Conservation (phyloP, 2,329 filamentous ascomycete genomes). For the Didymosphaeria variabile region DNA sequence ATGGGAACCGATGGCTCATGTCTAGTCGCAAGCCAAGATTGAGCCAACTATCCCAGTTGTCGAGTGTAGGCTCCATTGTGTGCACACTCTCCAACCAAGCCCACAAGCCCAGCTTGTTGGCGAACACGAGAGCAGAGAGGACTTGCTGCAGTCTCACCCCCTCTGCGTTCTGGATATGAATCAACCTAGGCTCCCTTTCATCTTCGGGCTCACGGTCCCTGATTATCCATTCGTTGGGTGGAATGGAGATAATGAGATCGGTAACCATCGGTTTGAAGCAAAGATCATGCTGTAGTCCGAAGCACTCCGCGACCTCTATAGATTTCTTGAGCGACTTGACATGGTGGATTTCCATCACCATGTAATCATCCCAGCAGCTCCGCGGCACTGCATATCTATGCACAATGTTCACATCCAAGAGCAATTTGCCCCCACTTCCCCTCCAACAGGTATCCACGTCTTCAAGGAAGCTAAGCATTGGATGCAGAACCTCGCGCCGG, state of each 20-base stretch:
- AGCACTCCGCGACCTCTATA: too few relatives aligned
- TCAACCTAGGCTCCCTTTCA: not conserved
- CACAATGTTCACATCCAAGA: not conserved
- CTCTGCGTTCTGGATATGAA: too few relatives aligned
- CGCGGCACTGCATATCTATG: not conserved
- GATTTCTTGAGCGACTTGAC: not conserved
- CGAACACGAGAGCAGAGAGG: too few relatives aligned
- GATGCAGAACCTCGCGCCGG: not conserved
- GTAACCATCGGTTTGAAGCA: too few relatives aligned
- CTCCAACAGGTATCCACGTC: not conserved
- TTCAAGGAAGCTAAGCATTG: not conserved
- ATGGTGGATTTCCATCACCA: not conserved
- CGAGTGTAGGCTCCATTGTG: too few relatives aligned
- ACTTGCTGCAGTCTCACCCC: too few relatives aligned
- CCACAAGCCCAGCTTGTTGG: not conserved
- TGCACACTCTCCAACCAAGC: not conserved
- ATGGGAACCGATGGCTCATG: not conserved
- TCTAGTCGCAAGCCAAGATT: not conserved
- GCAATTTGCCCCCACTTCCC: not conserved
- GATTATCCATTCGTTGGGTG: too few relatives aligned
- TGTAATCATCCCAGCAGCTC: not conserved
- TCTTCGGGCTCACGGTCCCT: not conserved
- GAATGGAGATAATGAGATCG: too few relatives aligned
- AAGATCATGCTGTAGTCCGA: too few relatives aligned
- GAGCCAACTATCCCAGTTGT: too few relatives aligned